phyloP scores from a whole-genome alignment of 179 eudicot species.

The Silene noctiflora region DNA sequence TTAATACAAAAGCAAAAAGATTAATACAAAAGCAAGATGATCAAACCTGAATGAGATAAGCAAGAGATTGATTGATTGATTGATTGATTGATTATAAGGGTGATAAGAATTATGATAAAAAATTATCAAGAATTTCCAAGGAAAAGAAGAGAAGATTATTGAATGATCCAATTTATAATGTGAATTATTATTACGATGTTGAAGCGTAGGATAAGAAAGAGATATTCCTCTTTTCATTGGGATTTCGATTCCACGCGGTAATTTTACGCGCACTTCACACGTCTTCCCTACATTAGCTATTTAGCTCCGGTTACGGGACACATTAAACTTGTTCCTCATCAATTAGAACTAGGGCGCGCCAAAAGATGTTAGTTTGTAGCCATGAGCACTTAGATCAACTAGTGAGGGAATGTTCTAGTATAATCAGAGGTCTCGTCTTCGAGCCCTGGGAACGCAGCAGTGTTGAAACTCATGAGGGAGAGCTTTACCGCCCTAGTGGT shows the following conservation, averaged over 20 bases:
- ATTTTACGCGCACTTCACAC: constrained; percentile 31
- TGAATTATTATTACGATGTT: not conserved
- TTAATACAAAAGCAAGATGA: not conserved
- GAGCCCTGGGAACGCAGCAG: too few species aligned
- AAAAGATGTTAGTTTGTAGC: too few species aligned
- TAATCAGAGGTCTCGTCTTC: too few species aligned
- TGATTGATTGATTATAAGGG: not conserved
- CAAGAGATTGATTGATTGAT: not conserved
- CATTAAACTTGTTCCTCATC: too few species aligned
- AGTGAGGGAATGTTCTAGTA: too few species aligned
- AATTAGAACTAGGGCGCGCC: too few species aligned
- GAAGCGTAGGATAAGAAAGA: not conserved
- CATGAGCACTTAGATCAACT: too few species aligned
- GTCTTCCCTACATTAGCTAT: not conserved
- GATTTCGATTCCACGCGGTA: constrained; percentile 27
- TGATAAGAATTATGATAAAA: not conserved
- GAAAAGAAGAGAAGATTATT: not conserved
- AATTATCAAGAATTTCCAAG: not conserved
- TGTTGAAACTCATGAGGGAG: too few species aligned
- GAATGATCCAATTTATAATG: not conserved
- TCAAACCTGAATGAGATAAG: not conserved
- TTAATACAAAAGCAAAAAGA: not conserved
- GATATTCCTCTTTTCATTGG: not conserved
- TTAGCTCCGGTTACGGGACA: too few species aligned
- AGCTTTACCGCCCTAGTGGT: too few species aligned